phyloP scores from a whole-genome alignment of 768 basidiomycete species.

The Suillus clintonianus region DNA sequence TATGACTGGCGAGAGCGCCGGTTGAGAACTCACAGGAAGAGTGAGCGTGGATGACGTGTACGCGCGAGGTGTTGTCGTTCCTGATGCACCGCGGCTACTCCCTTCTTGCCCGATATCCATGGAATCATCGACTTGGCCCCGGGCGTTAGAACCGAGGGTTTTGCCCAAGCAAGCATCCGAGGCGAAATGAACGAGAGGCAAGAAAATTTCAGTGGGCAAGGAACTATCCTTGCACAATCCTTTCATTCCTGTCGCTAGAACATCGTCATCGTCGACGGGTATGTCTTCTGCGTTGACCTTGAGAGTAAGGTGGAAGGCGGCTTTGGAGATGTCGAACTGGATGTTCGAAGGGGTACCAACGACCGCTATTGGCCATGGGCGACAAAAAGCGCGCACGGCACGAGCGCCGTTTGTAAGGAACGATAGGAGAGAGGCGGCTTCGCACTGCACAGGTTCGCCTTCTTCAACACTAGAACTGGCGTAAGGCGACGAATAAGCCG shows the following conservation, averaged over 20 bases:
- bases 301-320: constrained; percentile 70
- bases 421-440: constrained; percentile 31
- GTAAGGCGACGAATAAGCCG: constrained; percentile 18
- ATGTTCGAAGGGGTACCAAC: constrained; percentile 70
- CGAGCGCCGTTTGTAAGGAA: constrained; percentile 87
- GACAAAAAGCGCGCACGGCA: constrained; percentile 79
- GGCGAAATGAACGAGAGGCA: constrained; percentile 90
- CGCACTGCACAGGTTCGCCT: background rate
- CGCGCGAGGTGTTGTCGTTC: constrained; percentile 4
- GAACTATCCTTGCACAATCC: constrained; percentile 21
- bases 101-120: background rate
- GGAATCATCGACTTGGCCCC: background rate
- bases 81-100: background rate
- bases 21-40: constrained; percentile 7
- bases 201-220: constrained; percentile 84
- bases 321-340: constrained; percentile 74
- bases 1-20: constrained; percentile 10
- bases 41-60: constrained; percentile 18
- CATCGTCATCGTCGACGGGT: constrained; percentile 12
- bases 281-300: constrained; percentile 62
- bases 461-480: background rate
- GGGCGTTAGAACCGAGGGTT: constrained; percentile 3
- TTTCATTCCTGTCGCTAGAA: background rate
- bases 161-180: constrained; percentile 35
- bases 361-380: constrained; percentile 79